Base-by-base conservation (phyloP, 108 stramenopile genomes). In the Seminavis robusta region DNA sequence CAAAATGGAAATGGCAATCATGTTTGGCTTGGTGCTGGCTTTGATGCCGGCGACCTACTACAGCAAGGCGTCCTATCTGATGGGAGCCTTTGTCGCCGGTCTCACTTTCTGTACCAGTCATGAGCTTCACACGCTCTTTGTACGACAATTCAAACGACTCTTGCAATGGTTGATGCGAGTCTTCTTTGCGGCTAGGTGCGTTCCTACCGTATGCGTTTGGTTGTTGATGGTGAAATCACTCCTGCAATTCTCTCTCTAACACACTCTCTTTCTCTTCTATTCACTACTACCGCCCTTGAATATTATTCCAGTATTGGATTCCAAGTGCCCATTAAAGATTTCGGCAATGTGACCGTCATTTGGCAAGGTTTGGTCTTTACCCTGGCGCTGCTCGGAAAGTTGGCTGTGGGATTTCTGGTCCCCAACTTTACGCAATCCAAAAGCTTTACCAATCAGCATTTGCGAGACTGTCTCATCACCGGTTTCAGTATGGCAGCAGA, bases 151-250 rank as follows among this genome's bases (percentile, higher is more conserved):
- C 60, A 88, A 92, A 37, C 79, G 90, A 8, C 15, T 92, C 27
- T 38, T 86, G 26, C 83, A 83, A 41, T 92, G 90, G 86, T 76
- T 92, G 30, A 81, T 92, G 84, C 63, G 83, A n/a, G 79, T 92
- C 32, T 92, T 92, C 71, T 92, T 92, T 59, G 84, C 86, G 26
- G 81, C 83, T n/a, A n/a, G n/a, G n/a, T n/a, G n/a, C n/a, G n/a
- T n/a, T n/a, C n/a, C n/a, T n/a, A 16, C 28, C n/a, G n/a, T n/a
- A n/a, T n/a, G n/a, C n/a, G n/a, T n/a, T n/a, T n/a, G n/a, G n/a
- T n/a, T n/a, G n/a, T n/a, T n/a, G n/a, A n/a, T n/a, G n/a, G n/a
- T n/a, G n/a, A n/a, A n/a, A n/a, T n/a, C n/a, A n/a, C n/a, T n/a
- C n/a, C n/a, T n/a, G n/a, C n/a, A n/a, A n/a, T n/a, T n/a, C n/a